Evolutionary conservation across 768 basidiomycete species (phyloP).

Genomic region (Naganishia friedmannii): DNA sequence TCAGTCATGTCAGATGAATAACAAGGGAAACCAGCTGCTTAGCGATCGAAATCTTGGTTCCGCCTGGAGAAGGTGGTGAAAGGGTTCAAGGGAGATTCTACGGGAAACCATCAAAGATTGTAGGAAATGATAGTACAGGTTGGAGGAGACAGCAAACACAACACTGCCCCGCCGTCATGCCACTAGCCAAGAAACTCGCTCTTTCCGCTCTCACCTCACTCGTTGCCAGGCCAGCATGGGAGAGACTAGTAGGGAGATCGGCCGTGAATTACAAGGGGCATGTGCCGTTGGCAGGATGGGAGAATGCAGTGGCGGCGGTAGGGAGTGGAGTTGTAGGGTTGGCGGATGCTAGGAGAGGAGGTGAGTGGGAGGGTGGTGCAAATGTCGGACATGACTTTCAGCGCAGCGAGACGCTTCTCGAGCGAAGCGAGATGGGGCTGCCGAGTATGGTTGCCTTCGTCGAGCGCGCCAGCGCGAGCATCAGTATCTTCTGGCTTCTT

Average conservation of each 20-base stretch:
- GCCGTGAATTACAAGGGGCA: conserved; percentile 44
- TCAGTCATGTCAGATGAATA: no score
- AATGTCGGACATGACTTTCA: neutral
- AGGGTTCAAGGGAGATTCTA: no score
- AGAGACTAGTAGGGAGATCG: conserved; percentile 15
- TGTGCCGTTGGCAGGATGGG: conserved; percentile 72
- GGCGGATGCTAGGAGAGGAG: conserved; percentile 75
- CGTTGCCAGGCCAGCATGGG: conserved; percentile 3
- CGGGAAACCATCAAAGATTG: no score
- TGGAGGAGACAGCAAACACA: neutral
- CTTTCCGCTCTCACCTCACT: conserved; percentile 4
- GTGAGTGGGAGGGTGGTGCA: conserved; percentile 57
- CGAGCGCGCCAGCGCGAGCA: no score
- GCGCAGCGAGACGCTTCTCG: neutral
- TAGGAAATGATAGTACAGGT: no score
- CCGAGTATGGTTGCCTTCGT: no score
- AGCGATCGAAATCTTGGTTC: no score
- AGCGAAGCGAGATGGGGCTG: neutral
- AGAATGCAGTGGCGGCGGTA: conserved; percentile 77
- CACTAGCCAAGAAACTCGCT: neutral
- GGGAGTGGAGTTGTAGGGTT: conserved; percentile 83
- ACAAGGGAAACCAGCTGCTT: no score
- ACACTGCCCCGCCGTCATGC: neutral
- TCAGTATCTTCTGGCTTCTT: no score
- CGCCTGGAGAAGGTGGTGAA: no score